Conservation (phyloP, 176 grass and related monocot genomes). For the Puya raimondii region DNA sequence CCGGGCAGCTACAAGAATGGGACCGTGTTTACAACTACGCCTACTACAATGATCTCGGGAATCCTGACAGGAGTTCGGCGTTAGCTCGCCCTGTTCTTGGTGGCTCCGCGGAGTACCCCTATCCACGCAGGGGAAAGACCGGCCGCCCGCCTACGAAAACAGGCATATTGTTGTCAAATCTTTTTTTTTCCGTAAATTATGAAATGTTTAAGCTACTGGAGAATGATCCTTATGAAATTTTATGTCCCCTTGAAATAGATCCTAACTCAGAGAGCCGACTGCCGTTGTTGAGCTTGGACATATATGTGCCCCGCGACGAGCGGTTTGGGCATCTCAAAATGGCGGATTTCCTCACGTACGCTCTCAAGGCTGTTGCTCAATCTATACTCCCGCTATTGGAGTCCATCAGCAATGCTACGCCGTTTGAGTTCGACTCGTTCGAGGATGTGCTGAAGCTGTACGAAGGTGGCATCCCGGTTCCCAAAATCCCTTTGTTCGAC, state of each 20-base stretch:
- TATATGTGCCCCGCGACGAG: constrained; percentile 67
- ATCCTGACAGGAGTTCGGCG: constrained; percentile 15
- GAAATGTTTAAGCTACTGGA: background rate
- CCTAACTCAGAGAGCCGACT: constrained; percentile 45
- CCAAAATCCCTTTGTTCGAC: constrained; percentile 27
- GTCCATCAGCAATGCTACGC: constrained; percentile 30
- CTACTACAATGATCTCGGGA: constrained; percentile 39
- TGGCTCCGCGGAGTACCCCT: constrained; percentile 25
- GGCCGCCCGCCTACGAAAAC: constrained; percentile 4
- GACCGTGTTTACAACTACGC: constrained; percentile 42
- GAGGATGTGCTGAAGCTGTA: constrained; percentile 45
- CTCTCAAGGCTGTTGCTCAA: constrained; percentile 42
- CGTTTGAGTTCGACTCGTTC: constrained; percentile 52
- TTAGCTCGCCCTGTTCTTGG: constrained; percentile 34
- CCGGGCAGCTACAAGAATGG: constrained; percentile 16
- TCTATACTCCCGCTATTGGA: constrained; percentile 35
- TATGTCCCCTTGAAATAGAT: constrained; percentile 25
- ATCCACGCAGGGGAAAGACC: constrained; percentile 43
- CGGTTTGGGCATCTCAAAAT: constrained; percentile 58
- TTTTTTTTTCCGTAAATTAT: background rate
- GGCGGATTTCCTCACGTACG: constrained; percentile 45
- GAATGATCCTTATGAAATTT: background rate
- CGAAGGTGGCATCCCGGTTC: constrained; percentile 39
- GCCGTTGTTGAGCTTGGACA: constrained; percentile 27
- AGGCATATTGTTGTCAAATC: constrained; percentile 2